These are phyloP conservation scores for Xylaria sp. DNA, from an alignment of 2,329 filamentous ascomycete genomes.

Conservation along the genomic window DNA sequence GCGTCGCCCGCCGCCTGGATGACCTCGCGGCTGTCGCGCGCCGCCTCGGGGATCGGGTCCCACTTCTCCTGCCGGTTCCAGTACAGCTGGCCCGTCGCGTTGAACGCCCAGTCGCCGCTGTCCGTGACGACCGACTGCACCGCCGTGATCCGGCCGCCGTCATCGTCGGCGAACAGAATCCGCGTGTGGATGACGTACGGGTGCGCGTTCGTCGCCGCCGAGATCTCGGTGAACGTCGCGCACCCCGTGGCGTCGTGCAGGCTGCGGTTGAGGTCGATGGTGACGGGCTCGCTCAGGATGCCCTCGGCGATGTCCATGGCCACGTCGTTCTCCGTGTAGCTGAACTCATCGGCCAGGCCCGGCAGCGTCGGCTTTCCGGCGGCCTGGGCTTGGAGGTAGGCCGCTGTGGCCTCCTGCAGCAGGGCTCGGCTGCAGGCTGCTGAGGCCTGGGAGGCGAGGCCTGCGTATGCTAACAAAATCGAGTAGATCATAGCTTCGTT, in stretches of 20 bases:
- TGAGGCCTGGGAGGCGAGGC: constrained; percentile 22
- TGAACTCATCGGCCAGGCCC: constrained; percentile 22
- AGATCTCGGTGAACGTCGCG: constrained; percentile 48
- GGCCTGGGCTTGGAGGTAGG: constrained; percentile 31
- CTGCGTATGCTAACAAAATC: constrained; percentile 11
- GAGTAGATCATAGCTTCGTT: constrained; percentile 26
- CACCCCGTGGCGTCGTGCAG: constrained; percentile 40
- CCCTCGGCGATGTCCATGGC: constrained; percentile 26
- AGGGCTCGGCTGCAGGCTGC: constrained; percentile 29
- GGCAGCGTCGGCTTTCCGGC: constrained; percentile 21
- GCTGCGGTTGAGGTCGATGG: constrained; percentile 41
- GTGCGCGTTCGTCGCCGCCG: constrained; percentile 35
- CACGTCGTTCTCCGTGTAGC: constrained; percentile 41
- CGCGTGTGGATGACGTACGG: constrained; percentile 40
- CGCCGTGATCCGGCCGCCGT: constrained; percentile 30
- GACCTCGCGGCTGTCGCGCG: constrained; percentile 31
- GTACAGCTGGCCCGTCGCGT: constrained; percentile 33
- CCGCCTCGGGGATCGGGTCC: constrained; percentile 35
- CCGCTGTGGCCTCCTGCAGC: constrained; percentile 28
- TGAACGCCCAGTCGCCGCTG: constrained; percentile 37
- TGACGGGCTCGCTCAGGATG: constrained; percentile 36
- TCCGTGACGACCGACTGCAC: constrained; percentile 37
- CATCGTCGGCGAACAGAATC: constrained; percentile 31
- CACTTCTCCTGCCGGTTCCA: constrained; percentile 36
- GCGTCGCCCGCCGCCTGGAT: constrained; percentile 37